Evolutionary conservation across 1,139 yeast species (phyloP).

Genomic region (Komagataea norvegica): DNA sequence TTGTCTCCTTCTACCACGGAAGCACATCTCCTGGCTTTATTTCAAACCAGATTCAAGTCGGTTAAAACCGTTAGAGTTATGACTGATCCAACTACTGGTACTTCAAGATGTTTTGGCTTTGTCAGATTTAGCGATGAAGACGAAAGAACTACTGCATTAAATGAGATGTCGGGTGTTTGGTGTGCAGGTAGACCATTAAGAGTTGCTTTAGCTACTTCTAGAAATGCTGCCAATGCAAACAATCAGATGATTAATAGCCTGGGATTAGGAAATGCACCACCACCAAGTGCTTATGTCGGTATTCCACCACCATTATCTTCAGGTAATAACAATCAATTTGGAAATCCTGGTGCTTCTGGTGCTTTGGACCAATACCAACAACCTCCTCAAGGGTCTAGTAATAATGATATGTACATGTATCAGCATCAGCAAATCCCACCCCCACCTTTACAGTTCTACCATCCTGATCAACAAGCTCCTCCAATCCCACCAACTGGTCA

Average conservation of each 20-base stretch:
- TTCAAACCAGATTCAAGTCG: conserved; percentile 57
- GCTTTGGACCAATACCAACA: conserved; percentile 12
- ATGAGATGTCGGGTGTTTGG: conserved; percentile 72
- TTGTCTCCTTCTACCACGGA: conserved; percentile 70
- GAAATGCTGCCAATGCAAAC: conserved; percentile 26
- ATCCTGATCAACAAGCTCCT: conserved; percentile 13
- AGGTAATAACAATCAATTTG: conserved; percentile 5
- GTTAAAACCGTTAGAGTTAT: conserved; percentile 66
- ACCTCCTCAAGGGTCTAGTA: conserved; percentile 8
- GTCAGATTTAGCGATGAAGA: conserved; percentile 60
- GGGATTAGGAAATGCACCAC: conserved; percentile 3
- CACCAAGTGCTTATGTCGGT: conserved; percentile 9
- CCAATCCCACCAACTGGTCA: conserved; percentile 8
- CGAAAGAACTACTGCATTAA: conserved; percentile 60
- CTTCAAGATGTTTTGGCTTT: conserved; percentile 73
- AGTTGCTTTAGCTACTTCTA: conserved; percentile 66
- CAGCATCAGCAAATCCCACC: conserved; percentile 23
- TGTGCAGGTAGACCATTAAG: conserved; percentile 71
- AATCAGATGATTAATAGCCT: conserved; percentile 8
- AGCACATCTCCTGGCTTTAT: conserved; percentile 60
- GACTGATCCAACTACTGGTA: conserved; percentile 72
- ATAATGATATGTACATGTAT: conserved; percentile 17
- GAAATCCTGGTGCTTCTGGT: conserved; percentile 2
- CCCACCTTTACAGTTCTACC: conserved; percentile 17
- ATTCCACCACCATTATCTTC: conserved; percentile 10